Percentiles rank a stretch among this genome's conserved stretches.
Evolutionary conservation across 208 protist species (phyloP).

Genomic region (Angomonas deanei): DNA sequence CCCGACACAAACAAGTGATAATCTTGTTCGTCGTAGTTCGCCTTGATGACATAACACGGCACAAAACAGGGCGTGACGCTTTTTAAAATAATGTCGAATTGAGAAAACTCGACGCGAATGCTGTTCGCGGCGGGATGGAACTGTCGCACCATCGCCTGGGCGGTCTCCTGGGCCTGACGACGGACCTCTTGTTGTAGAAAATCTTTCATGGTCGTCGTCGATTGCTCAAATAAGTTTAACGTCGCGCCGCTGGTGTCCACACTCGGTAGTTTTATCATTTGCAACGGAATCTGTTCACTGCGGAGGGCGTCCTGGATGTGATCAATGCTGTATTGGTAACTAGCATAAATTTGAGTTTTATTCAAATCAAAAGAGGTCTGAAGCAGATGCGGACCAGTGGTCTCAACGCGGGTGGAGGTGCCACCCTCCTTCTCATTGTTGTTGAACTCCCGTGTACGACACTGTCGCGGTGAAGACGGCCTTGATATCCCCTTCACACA

Average conservation of each 20-base stretch:
- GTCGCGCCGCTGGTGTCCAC: conserved; percentile 62
- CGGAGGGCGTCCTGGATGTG: conserved; percentile 66
- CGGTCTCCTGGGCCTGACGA: conserved; percentile 42
- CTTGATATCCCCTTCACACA: conserved; percentile 55
- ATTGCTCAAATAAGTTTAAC: conserved; percentile 88
- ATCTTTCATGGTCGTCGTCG: conserved; percentile 47
- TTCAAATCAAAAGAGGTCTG: conserved; percentile 65
- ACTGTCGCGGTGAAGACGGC: conserved; percentile 52
- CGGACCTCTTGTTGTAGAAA: conserved; percentile 55
- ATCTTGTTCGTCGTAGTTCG: conserved; percentile 52
- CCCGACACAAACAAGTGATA: conserved; percentile 85
- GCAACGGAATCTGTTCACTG: conserved; percentile 42
- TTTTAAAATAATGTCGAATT: conserved; percentile 49
- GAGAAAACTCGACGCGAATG: conserved; percentile 47
- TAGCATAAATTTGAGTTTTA: conserved; percentile 79
- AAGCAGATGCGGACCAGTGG: conserved; percentile 44
- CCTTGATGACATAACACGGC: conserved; percentile 79
- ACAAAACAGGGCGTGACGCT: conserved; percentile 74
- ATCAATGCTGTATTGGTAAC: conserved; percentile 87
- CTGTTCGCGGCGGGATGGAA: conserved; percentile 53
- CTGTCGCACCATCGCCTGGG: conserved; percentile 34
- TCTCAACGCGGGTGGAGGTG: conserved; percentile 24
- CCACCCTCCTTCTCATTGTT: conserved; percentile 14
- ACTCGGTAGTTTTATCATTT: conserved; percentile 44
- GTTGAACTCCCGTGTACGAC: conserved; percentile 32